phyloP scores from a whole-genome alignment of 164 flowering plant genomes.

The Pachysandra terminalis region DNA sequence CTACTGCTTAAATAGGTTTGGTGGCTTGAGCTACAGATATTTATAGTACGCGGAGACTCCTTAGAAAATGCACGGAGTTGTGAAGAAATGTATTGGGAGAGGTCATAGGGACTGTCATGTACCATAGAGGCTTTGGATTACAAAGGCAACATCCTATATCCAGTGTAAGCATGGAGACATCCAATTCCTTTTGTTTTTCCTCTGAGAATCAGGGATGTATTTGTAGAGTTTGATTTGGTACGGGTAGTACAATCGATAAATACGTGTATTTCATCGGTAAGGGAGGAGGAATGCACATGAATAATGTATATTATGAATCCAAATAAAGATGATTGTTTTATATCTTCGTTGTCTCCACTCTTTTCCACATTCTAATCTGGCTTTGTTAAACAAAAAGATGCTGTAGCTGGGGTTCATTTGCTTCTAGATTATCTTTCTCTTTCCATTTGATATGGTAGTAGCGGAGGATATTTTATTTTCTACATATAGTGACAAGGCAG shows the following conservation, averaged over 20 bases:
- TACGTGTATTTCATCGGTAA: not conserved
- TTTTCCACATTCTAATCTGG: too few species aligned
- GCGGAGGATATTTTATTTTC: too few species aligned
- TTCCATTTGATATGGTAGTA: too few species aligned
- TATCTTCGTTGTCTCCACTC: not conserved
- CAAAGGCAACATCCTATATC: not conserved
- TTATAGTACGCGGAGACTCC: not conserved
- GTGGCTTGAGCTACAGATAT: conserved; percentile 1
- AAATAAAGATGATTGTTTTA: conserved; percentile 11
- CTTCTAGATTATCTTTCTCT: too few species aligned
- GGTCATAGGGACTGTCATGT: not conserved
- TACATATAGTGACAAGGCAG: too few species aligned
- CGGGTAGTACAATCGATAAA: conserved; percentile 4
- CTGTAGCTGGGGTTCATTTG: too few species aligned
- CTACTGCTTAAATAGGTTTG: not conserved
- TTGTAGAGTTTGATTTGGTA: conserved; percentile 1
- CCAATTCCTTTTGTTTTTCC: conserved; percentile 11
- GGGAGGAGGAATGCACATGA: too few species aligned
- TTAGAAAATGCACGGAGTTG: not conserved
- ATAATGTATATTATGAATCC: conserved; percentile 6
- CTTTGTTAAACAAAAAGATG: too few species aligned
- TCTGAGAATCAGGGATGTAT: conserved; percentile 11
- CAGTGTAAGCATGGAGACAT: conserved; percentile 2
- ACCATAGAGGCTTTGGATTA: not conserved
- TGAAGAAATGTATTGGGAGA: not conserved